These are phyloP conservation scores for Albizia julibrissin DNA, from an alignment of 306 rosid species.

Conservation along the genomic window DNA sequence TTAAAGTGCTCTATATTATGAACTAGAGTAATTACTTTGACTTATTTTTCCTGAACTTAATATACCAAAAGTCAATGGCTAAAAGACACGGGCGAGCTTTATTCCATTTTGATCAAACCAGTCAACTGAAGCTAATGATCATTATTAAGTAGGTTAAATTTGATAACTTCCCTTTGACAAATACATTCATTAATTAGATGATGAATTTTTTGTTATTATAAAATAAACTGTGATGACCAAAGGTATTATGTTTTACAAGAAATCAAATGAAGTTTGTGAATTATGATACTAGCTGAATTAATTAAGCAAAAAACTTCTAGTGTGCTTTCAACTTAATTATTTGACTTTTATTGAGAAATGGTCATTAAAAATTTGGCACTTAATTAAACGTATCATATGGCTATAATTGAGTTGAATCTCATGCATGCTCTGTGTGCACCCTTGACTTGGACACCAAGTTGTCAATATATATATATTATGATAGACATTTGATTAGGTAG, in stretches of 20 bases:
- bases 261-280: neutral
- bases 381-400: conserved; percentile 27
- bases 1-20: too few relatives aligned
- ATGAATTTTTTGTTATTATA: neutral
- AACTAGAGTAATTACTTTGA: neutral
- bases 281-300: too few relatives aligned
- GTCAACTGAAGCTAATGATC: neutral
- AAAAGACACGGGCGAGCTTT: neutral
- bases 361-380: conserved; percentile 35
- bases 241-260: neutral
- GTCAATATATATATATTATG: neutral
- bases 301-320: neutral
- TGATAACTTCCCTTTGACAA: neutral
- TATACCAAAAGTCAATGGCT: neutral
- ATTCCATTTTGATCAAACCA: neutral
- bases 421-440: conserved; percentile 10
- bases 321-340: neutral
- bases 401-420: conserved; percentile 35
- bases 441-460: conserved; percentile 39
- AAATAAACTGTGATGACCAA: neutral
- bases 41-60: neutral
- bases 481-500: neutral
- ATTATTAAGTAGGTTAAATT: neutral
- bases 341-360: neutral
- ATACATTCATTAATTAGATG: neutral